Base-by-base conservation (phyloP, 1,284 basidiomycete genomes). In the Heimioporus retisporus region DNA sequence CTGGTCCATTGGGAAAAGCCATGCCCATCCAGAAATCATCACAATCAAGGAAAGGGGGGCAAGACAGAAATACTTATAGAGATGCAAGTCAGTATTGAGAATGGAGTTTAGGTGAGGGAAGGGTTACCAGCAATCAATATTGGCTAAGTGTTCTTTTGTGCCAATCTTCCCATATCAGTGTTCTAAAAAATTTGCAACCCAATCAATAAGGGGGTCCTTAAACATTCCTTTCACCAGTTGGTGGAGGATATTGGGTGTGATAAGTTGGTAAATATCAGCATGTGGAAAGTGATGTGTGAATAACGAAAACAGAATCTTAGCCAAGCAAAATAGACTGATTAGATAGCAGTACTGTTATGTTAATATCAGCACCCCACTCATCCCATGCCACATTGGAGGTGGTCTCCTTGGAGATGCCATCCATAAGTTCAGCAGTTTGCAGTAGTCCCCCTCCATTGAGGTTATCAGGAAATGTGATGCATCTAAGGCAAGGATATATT, bases 1-100 rank as follows among this genome's bases (percentile, higher is more conserved):
- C 68, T 55, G 7, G 68, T 59, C 68, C 65, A 69, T 21, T 70
- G 65, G 19, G 11, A 55, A 43, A 69, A 70, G 13, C 68, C 51
- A 1, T 16, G 11, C 2, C 68, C 65, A 25, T 69, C 60, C 4
- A 60, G 61, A 51, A 69, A 69, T 48, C 40, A 6, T 6, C 48
- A 1, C 21, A 69, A 48, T 18, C 48, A 60, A 31, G 60, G 63
- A 62, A 69, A 69, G 3, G 60, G 21, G 0, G 59, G 63, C 3
- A 16, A 40, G 8, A 51, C 25, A 21, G 60, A 40, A 23, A 69
- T 69, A 6, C 56, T 69, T n/a, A 15, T 18, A 35, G 6, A 5
- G 8, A 59, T 15, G 6, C 18, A 19, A 56, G 7, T 43, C 13
- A 44, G 31, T 35, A 48, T 50, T 18, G 11, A 23, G 10, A 31